phyloP scores from a whole-genome alignment of 129 eudicot species.

The Smallanthus sonchifolius region DNA sequence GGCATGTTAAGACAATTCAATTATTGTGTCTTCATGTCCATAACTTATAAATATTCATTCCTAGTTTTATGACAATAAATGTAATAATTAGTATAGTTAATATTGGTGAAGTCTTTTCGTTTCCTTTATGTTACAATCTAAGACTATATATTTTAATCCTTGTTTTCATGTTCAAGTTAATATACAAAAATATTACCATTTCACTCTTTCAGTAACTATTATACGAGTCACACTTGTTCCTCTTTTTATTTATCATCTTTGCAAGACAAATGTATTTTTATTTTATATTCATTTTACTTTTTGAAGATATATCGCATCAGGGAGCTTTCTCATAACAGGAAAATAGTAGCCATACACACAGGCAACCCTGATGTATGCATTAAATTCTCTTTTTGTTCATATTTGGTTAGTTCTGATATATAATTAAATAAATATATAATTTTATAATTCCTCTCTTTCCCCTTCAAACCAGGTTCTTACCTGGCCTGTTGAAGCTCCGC shows the following conservation, averaged over 20 bases:
- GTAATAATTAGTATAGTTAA: too few species aligned
- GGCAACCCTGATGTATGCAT: conserved; percentile 91
- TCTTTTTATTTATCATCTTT: not conserved
- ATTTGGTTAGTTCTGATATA: not conserved
- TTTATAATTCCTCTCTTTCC: not conserved
- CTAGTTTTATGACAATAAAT: too few species aligned
- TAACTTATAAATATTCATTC: too few species aligned
- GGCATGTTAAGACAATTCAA: too few species aligned
- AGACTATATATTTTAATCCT: too few species aligned
- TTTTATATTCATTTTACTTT: not conserved
- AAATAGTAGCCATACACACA: conserved; percentile 95
- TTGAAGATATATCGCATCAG: conserved; percentile 94
- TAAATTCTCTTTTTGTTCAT: not conserved
- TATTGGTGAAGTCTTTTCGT: too few species aligned
- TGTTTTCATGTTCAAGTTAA: too few species aligned
- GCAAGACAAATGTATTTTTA: not conserved
- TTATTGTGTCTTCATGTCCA: too few species aligned
- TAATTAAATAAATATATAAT: not conserved
- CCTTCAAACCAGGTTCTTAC: conserved; percentile 56
- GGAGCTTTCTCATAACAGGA: conserved; percentile 90
- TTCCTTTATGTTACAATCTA: too few species aligned
- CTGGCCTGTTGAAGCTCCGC: conserved; percentile 93
- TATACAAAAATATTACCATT: too few species aligned
- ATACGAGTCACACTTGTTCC: not conserved
- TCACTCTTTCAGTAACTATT: too few species aligned